Evolutionary conservation across 1,284 basidiomycete species (phyloP).

Genomic region (Cutaneotrichosporon sp.): DNA sequence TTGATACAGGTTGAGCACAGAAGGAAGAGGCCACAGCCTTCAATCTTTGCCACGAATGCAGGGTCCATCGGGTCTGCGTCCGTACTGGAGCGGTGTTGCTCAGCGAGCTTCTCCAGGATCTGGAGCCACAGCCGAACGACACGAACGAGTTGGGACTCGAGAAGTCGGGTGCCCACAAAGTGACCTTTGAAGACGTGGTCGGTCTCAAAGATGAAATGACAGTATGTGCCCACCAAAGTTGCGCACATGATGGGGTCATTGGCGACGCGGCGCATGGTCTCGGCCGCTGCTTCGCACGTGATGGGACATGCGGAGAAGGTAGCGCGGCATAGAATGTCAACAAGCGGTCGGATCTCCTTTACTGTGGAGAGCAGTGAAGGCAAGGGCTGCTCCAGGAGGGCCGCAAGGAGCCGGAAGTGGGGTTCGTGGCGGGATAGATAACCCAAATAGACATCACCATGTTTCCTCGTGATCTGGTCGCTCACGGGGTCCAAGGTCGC

Average conservation of each 20-base stretch:
- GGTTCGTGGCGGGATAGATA: slow-evolving; percentile 67
- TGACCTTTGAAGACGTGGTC: slow-evolving; percentile 67
- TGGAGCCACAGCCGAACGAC: slow-evolving; percentile 73
- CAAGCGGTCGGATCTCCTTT: slow-evolving; percentile 52
- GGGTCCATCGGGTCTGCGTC: slow-evolving; percentile 37
- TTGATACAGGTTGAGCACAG: slow-evolving; percentile 62
- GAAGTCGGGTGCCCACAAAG: slow-evolving; percentile 60
- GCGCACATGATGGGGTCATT: slow-evolving; percentile 59
- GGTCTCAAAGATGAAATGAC: slow-evolving; percentile 74
- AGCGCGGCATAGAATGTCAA: slow-evolving; percentile 77
- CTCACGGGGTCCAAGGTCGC: slow-evolving; percentile 49
- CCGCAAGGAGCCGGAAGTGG: slow-evolving; percentile 71
- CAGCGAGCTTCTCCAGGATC: slow-evolving; percentile 69
- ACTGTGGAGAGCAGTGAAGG: slow-evolving; percentile 68
- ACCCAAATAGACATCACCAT: slow-evolving; percentile 68
- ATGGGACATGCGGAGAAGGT: slow-evolving; percentile 79
- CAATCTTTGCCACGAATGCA: slow-evolving; percentile 58
- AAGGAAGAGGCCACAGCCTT: slow-evolving; percentile 74
- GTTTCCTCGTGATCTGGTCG: slow-evolving; percentile 54
- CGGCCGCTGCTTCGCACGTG: slow-evolving; percentile 67
- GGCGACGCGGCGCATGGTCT: slow-evolving; percentile 72
- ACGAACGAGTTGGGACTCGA: slow-evolving; percentile 62
- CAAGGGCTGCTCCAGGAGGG: slow-evolving; percentile 79
- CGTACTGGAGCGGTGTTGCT: slow-evolving; percentile 53
- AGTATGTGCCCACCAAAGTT: slow-evolving; percentile 68